Conservation (phyloP, 768 basidiomycete species). For the Termitomyces sp. region DNA sequence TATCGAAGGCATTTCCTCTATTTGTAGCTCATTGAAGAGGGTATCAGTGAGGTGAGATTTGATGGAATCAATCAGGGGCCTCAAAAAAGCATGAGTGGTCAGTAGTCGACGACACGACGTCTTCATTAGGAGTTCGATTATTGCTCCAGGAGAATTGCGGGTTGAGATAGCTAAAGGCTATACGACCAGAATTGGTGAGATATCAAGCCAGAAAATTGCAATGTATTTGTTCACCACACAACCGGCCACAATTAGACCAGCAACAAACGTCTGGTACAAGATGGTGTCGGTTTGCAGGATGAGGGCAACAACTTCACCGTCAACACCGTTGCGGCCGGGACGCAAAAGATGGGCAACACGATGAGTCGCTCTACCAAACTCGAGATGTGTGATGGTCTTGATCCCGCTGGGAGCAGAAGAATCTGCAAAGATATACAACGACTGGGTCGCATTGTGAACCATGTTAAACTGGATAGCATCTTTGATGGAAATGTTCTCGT, state of each 20-base stretch:
- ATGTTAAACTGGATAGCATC: slow-evolving; percentile 13
- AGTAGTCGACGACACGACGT: slow-evolving; percentile 33
- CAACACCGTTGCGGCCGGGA: slow-evolving; percentile 22
- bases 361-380: slow-evolving; percentile 40
- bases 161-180: slow-evolving; percentile 38
- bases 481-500: slow-evolving; percentile 1
- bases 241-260: slow-evolving; percentile 32
- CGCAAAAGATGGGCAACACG: slow-evolving; percentile 33
- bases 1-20: slow-evolving; percentile 24
- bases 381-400: slow-evolving; percentile 28
- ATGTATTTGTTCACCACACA: slow-evolving; percentile 21
- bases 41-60: slow-evolving; percentile 12
- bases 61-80: slow-evolving; percentile 23
- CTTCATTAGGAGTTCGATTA: slow-evolving; percentile 29
- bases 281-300: slow-evolving; percentile 28
- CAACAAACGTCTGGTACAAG: slow-evolving; percentile 34
- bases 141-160: slow-evolving; percentile 28
- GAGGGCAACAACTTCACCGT: slow-evolving; percentile 30
- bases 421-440: slow-evolving; percentile 5
- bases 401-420: slow-evolving; percentile 1
- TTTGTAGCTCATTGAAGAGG: slow-evolving; percentile 16
- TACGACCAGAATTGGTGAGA: neutral
- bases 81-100: slow-evolving; percentile 23
- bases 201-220: neutral
- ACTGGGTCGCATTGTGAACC: slow-evolving; percentile 6